phyloP scores from a whole-genome alignment of 495 filamentous ascomycete species.

The Amphirosellinia nigrospora region DNA sequence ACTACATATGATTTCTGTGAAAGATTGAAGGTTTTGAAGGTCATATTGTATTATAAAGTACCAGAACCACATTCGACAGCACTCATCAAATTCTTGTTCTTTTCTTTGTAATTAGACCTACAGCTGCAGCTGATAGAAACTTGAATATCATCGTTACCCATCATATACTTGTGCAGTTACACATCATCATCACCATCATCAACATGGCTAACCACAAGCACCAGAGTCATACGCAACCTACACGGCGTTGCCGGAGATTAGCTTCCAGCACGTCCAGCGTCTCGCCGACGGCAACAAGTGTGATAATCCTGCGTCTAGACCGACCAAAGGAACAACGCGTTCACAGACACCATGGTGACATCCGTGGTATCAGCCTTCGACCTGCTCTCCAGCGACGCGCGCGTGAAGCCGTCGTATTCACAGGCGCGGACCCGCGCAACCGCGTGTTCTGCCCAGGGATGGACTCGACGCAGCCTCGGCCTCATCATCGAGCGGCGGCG shows the following conservation, averaged over 20 bases:
- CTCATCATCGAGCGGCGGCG: slow-evolving; percentile 36
- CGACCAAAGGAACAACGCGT: slow-evolving; percentile 68
- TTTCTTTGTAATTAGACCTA: not conserved
- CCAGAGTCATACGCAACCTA: slow-evolving; percentile 34
- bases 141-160: not conserved
- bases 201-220: slow-evolving; percentile 6
- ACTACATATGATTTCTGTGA: not conserved
- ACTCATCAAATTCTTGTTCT: not conserved
- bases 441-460: slow-evolving; percentile 70
- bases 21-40: not conserved
- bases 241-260: slow-evolving; percentile 55
- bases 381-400: slow-evolving; percentile 60
- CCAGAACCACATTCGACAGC: not conserved
- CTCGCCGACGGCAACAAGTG: slow-evolving; percentile 54
- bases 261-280: slow-evolving; percentile 61
- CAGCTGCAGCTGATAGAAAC: not conserved
- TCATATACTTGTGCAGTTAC: not conserved
- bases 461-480: slow-evolving; percentile 60
- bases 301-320: slow-evolving; percentile 63
- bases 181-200: not conserved
- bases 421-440: slow-evolving; percentile 55
- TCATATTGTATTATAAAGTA: not conserved
- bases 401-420: slow-evolving; percentile 58
- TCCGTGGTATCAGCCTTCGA: slow-evolving; percentile 62
- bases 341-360: slow-evolving; percentile 60